A percentile compares a stretch with the other conserved stretches of the same genome.
These are phyloP conservation scores for Magnusiomyces clavatus DNA, from an alignment of 1,139 yeast species.

Conservation along the genomic window DNA sequence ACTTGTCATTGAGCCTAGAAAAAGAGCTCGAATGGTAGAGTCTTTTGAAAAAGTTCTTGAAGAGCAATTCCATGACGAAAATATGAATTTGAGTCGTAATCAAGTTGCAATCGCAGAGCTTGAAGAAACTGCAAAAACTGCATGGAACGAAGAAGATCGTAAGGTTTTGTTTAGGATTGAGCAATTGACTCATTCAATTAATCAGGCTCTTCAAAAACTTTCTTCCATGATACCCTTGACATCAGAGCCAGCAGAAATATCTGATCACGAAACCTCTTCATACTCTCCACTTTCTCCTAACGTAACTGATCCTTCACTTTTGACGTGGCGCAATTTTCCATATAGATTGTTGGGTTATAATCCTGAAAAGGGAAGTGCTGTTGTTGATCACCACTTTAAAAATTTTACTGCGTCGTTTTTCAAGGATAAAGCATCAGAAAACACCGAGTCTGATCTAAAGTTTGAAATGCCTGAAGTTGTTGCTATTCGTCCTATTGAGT, in stretches of 20 bases:
- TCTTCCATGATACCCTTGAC: slow-evolving; percentile 1
- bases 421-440: background rate
- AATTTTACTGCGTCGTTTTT: no score
- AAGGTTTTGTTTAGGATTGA: slow-evolving; percentile 1
- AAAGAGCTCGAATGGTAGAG: slow-evolving; percentile 66
- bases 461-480: slow-evolving; percentile 4
- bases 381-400: no score
- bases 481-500: slow-evolving; percentile 11
- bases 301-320: background rate
- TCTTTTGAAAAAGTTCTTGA: slow-evolving; percentile 78
- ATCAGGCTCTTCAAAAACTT: slow-evolving; percentile 3
- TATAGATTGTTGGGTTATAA: slow-evolving; percentile 1
- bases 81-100: background rate
- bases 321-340: slow-evolving; percentile 4
- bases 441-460: background rate
- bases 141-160: slow-evolving; percentile 2
- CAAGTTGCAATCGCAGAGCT: slow-evolving; percentile 2
- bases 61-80: slow-evolving; percentile 14
- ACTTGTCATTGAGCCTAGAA: slow-evolving; percentile 90
- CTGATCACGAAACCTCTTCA: background rate
- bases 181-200: background rate
- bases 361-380: background rate
- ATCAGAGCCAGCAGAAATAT: slow-evolving; percentile 2
- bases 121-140: background rate
- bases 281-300: background rate